Base-by-base conservation (phyloP, 2,329 filamentous ascomycete species). In the Bipolaris gigantea region DNA sequence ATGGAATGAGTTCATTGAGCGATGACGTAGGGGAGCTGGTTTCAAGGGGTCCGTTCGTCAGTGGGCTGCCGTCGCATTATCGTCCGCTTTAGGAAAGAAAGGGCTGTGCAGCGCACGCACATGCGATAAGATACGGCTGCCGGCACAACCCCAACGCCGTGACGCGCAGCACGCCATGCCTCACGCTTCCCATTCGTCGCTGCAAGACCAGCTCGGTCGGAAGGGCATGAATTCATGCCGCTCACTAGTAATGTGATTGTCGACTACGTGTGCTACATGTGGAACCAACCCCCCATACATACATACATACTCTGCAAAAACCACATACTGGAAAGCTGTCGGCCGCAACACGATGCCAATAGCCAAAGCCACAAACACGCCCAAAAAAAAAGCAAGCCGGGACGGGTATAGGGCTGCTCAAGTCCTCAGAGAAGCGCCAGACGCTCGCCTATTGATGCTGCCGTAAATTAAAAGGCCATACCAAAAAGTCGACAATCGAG, bases 391-490 rank as follows among this genome's bases (percentile, higher is more conserved):
- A 67, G 60, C 61, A 61, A 70, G 63, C 62, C 60, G 57, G 57
- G 59, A 61, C 51, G 65, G 67, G 67, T 70, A 67, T 71, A 70
- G 54, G 65, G 70, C 70, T 68, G 70, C 71, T 75, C 72, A 75
- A 74, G 72, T 75, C 72, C 71, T 75, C 69, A 74, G 71, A 70
- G 50, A 73, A 74, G 71, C 72, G 72, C 72, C 71, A 50, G 59
- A 72, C 70, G 71, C 72, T 73, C 68, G 65, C 71, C 72, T 75
- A 59, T 72, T 73, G 72, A 75, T 74, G 71, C 71, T 67, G 65
- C 71, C 67, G 48, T 62, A 57, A 60, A 70, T 70, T 67, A 62
- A 64, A 65, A 72, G 62, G 50, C 19, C 44, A 48, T 61, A 48
- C n/a, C 48, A 49, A 52, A 52, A 57, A 53, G 50, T 53, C 50